Conservation (phyloP, 306 rosid species). For the Trichosanthes cucumerina region DNA sequence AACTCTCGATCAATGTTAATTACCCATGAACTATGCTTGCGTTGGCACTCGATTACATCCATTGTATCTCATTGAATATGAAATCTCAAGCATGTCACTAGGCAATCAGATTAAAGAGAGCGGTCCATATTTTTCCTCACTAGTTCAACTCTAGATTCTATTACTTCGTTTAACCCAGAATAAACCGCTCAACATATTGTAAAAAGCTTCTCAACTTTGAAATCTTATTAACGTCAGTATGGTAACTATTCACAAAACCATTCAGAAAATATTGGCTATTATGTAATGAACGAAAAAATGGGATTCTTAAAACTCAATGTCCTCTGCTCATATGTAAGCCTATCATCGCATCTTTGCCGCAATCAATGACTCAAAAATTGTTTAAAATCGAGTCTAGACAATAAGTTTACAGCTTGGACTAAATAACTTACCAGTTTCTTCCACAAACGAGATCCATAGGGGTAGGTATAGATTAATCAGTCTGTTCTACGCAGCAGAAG, state of each 20-base stretch:
- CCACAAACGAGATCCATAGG: not conserved
- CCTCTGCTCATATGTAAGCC: not conserved
- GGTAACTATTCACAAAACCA: not conserved
- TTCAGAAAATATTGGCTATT: not conserved
- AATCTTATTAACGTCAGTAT: not conserved
- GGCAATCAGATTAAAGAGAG: too few species aligned
- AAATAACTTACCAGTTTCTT: not conserved
- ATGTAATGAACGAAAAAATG: not conserved
- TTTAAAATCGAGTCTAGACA: not conserved
- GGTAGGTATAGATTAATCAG: not conserved
- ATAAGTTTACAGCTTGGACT: not conserved
- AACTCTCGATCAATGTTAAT: too few species aligned
- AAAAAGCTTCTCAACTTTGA: not conserved
- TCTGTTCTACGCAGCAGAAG: slow-evolving; percentile 26
- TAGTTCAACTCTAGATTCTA: not conserved
- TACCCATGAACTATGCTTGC: too few species aligned
- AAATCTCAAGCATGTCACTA: too few species aligned
- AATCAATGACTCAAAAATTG: not conserved
- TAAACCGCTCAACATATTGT: not conserved
- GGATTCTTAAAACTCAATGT: not conserved
- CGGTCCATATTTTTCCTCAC: not conserved
- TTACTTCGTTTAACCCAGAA: too few species aligned
- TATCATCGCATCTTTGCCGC: not conserved
- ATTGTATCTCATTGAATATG: too few species aligned
- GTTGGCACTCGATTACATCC: too few species aligned